Evolutionary conservation across 1,284 basidiomycete species (phyloP), one percentile per base, ranked within the genome.

Genomic region (Puccinia triticina): DNA sequence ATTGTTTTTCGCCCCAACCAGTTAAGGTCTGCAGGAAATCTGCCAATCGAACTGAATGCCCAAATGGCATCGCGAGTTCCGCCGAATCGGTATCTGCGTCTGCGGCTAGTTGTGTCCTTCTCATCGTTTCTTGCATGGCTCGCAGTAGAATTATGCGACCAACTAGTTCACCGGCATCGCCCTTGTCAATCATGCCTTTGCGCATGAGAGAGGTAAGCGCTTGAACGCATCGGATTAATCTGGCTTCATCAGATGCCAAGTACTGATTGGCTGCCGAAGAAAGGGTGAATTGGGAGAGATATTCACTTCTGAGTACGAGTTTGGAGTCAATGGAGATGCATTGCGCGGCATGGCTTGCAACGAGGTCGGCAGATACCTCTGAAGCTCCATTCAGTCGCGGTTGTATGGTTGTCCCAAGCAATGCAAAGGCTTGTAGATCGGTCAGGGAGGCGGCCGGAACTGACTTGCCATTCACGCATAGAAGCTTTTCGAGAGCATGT

Each of bases 261-360:
- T 32, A 32, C 26, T 34, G 26, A 34, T 61, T 61, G 59, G 59
- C 59, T 34, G 59, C 59, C 29, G 59, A 61, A 61, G 59, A 61
- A 61, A 32, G 29, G 26, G 59, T 34, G 14, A 61, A 32, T 34
- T 61, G 59, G 32, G 59, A 61, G 14, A 32, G 59, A 18, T 61
- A 61, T 61, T 34, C 59, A 34, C 59, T 61, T 26, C 14, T 34
- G 29, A 61, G 29, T 32, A 61, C 18, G 26, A 5, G 1, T 61
- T 32, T 4, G 12, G 40, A 32, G 59, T 34, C 32, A 16, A 61
- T 61, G 59, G 14, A 18, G 10, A 34, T 34, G 59, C 59, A 61
- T 61, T 61, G 59, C 16, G 59, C 59, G 34, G 4, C 26, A 34
- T 61, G 59, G 29, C 59, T 61, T 32, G 59, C 26, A 34, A 61